Evolutionary conservation across 2,329 filamentous ascomycete species (phyloP).

Genomic region (Thelonectria blattea): DNA sequence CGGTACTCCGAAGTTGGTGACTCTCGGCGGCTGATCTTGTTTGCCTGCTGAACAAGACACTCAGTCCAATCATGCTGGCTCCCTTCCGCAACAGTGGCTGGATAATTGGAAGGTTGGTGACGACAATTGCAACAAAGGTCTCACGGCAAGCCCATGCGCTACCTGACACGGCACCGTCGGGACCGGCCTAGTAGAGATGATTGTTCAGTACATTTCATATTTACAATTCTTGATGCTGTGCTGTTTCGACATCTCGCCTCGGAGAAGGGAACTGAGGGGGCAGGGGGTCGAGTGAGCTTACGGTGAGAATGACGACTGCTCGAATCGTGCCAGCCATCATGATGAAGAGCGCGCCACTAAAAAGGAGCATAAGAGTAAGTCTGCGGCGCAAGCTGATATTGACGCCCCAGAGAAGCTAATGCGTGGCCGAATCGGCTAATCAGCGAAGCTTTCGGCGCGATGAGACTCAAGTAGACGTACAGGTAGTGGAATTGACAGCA

Average conservation of each 20-base stretch:
- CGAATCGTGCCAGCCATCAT: constrained; percentile 33
- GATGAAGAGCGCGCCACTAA: constrained; percentile 31
- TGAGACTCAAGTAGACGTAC: constrained; percentile 3
- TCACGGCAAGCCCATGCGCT: constrained; percentile 46
- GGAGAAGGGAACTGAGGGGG: no score
- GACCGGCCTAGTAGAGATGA: constrained; percentile 18
- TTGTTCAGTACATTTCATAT: neutral
- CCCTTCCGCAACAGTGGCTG: constrained; percentile 30
- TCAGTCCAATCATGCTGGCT: constrained; percentile 29
- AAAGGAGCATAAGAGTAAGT: constrained; percentile 30
- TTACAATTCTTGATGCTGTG: no score
- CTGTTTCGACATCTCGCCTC: no score
- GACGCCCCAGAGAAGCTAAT: constrained; percentile 32
- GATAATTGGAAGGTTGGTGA: constrained; percentile 42
- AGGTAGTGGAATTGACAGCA: constrained; percentile 28
- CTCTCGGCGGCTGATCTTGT: constrained; percentile 29
- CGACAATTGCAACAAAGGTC: constrained; percentile 46
- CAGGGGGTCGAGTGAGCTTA: neutral
- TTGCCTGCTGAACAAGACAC: constrained; percentile 25
- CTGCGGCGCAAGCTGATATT: constrained; percentile 32
- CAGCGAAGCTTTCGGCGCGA: neutral
- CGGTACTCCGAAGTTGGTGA: constrained; percentile 29
- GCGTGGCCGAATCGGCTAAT: rapidly evolving
- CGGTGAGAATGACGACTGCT: constrained; percentile 28
- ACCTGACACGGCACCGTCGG: constrained; percentile 28